phyloP scores from a whole-genome alignment of 768 basidiomycete species.

The Phanerochaete carnosa region DNA sequence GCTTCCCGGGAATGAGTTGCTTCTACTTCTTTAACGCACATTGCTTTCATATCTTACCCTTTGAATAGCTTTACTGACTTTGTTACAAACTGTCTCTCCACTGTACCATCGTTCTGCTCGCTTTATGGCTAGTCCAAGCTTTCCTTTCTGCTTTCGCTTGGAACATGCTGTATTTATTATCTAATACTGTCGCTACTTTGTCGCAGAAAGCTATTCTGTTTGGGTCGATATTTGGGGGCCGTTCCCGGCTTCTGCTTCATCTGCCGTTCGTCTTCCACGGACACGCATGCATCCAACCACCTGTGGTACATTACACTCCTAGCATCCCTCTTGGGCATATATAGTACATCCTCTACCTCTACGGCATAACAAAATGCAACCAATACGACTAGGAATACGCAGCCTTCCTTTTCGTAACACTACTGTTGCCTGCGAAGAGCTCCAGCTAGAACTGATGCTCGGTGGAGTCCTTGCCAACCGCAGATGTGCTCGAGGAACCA shows the following conservation, averaged over 20 bases:
- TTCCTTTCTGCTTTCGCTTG: slow-evolving; percentile 4
- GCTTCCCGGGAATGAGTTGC: slow-evolving; percentile 1
- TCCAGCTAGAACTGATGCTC: slow-evolving; percentile 70
- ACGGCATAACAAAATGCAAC: background rate
- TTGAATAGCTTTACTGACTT: background rate
- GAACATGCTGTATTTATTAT: slow-evolving; percentile 10
- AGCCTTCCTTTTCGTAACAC: background rate
- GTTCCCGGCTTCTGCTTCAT: background rate
- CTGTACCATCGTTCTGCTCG: background rate
- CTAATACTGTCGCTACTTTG: background rate
- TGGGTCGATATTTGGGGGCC: background rate
- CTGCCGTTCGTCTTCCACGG: background rate
- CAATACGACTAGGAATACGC: background rate
- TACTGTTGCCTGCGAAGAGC: no score
- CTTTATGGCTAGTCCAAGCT: slow-evolving; percentile 9
- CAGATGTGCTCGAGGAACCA: slow-evolving; percentile 84
- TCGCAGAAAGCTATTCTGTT: no score
- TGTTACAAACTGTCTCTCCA: background rate
- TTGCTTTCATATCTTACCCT: background rate
- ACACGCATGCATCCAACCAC: background rate
- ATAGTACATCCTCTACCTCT: background rate
- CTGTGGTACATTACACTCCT: background rate
- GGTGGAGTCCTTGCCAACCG: slow-evolving; percentile 84
- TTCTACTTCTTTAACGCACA: background rate
- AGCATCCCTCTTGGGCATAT: background rate